A percentile compares a stretch with the other conserved stretches of the same genome.
Conservation (phyloP, 2,329 filamentous ascomycete genomes). For the Tolypocladium tundrense region DNA sequence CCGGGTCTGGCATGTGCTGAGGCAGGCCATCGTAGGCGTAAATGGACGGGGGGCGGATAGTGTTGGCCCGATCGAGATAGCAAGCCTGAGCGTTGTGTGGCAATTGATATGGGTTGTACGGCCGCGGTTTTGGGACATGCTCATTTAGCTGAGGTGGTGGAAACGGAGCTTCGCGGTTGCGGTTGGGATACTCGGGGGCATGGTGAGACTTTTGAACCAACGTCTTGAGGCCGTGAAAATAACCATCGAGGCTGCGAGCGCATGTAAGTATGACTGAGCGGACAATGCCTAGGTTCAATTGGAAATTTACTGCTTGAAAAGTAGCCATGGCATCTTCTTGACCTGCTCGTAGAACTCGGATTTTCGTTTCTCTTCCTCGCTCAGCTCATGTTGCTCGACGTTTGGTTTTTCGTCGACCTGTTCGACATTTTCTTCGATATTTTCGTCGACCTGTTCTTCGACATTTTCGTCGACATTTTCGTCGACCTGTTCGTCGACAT, state of each 20-base stretch:
- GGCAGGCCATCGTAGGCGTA: slow-evolving; percentile 63
- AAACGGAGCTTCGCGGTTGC: slow-evolving; percentile 20
- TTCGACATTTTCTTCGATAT: slow-evolving; percentile 1
- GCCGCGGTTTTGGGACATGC: slow-evolving; percentile 31
- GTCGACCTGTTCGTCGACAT: slow-evolving; percentile 3
- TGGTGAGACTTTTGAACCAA: slow-evolving; percentile 56
- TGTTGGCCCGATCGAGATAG: slow-evolving; percentile 51
- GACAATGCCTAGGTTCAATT: not conserved
- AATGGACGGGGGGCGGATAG: slow-evolving; percentile 47
- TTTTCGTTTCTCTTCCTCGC: slow-evolving; percentile 16
- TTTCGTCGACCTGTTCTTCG: slow-evolving; percentile 7
- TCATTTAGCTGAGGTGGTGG: slow-evolving; percentile 21
- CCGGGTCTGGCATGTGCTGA: slow-evolving; percentile 65
- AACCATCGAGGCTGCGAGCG: slow-evolving; percentile 58
- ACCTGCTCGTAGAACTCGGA: slow-evolving; percentile 17
- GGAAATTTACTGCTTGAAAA: slow-evolving; percentile 25
- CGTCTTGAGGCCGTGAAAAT: slow-evolving; percentile 67
- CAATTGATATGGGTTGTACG: slow-evolving; percentile 61
- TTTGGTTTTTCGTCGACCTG: slow-evolving; percentile 7
- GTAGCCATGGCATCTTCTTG: slow-evolving; percentile 28
- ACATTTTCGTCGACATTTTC: not conserved
- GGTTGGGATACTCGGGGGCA: slow-evolving; percentile 61
- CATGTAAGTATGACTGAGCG: not conserved
- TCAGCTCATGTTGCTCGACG: slow-evolving; percentile 13
- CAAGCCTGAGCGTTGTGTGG: slow-evolving; percentile 48